Conservation (phyloP, 257 asterid species). For the Ballota nigra region DNA sequence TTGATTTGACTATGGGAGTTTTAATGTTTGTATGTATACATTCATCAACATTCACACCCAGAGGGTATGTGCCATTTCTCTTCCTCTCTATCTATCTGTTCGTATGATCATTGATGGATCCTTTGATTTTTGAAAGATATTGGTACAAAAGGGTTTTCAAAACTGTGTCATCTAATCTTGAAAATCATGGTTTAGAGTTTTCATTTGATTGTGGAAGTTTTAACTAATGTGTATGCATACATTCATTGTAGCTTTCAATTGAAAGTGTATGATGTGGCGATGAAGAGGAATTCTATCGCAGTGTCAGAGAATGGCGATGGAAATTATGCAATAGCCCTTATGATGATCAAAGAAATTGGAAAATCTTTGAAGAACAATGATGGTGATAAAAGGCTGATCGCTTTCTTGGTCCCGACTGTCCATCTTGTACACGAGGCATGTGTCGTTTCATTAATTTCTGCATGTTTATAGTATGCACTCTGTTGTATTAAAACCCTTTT, state of each 20-base stretch:
- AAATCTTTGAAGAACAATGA: constrained; percentile 35
- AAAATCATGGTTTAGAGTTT: neutral
- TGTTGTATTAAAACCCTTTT: neutral
- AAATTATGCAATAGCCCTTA: constrained; percentile 50
- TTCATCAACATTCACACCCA: neutral
- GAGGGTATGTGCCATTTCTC: neutral
- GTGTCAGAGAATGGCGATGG: constrained; percentile 60
- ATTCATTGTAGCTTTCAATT: constrained; percentile 47
- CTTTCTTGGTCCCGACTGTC: constrained; percentile 82
- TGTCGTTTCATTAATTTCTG: neutral
- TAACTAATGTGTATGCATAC: constrained; percentile 18
- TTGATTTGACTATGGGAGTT: neutral
- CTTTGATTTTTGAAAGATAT: neutral
- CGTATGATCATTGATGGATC: neutral
- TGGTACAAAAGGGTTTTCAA: neutral
- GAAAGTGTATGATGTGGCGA: constrained; percentile 72
- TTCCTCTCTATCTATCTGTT: neutral
- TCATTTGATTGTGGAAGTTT: neutral
- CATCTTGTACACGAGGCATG: constrained; percentile 82
- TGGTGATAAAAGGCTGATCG: constrained; percentile 55
- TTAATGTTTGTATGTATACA: neutral
- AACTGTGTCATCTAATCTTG: neutral
- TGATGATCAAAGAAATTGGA: constrained; percentile 76
- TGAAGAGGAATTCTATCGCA: constrained; percentile 76
- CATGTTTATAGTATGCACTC: neutral